These are phyloP conservation scores for Vitis labrusca DNA, from an alignment of 164 flowering plant species.

Conservation along the genomic window DNA sequence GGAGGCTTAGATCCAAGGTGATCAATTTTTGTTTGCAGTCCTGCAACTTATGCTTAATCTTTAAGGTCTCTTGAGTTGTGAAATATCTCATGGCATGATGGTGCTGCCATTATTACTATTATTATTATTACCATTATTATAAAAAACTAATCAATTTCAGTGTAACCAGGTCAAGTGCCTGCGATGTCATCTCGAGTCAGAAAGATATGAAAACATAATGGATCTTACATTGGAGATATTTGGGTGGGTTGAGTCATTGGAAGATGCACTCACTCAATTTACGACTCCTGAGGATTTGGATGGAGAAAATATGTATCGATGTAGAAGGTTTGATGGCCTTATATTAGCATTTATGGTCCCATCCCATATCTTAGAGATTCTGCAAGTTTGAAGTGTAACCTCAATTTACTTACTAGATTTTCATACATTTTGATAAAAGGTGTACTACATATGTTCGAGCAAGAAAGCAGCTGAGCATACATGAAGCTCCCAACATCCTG, in stretches of 20 bases:
- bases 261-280: conserved; percentile 84
- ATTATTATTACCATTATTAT: too few relatives aligned
- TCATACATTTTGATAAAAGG: conserved; percentile 32
- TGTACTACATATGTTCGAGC: conserved; percentile 86
- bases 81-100: background rate
- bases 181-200: conserved; percentile 74
- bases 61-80: too few relatives aligned
- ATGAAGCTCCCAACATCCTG: conserved; percentile 87
- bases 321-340: conserved; percentile 61
- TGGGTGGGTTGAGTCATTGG: conserved; percentile 80
- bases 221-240: conserved; percentile 88
- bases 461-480: conserved; percentile 69
- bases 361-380: background rate
- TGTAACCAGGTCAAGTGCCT: conserved; percentile 68
- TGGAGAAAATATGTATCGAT: conserved; percentile 92
- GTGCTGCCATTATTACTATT: background rate
- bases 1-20: conserved; percentile 81
- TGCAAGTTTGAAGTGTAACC: background rate
- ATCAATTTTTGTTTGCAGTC: background rate
- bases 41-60: background rate
- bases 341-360: background rate
- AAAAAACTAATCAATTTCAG: background rate
- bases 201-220: conserved; percentile 80
- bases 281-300: conserved; percentile 81
- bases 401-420: background rate